These are phyloP conservation scores for Thalassia testudinum DNA, from an alignment of 116 monocot species.

Conservation along the genomic window DNA sequence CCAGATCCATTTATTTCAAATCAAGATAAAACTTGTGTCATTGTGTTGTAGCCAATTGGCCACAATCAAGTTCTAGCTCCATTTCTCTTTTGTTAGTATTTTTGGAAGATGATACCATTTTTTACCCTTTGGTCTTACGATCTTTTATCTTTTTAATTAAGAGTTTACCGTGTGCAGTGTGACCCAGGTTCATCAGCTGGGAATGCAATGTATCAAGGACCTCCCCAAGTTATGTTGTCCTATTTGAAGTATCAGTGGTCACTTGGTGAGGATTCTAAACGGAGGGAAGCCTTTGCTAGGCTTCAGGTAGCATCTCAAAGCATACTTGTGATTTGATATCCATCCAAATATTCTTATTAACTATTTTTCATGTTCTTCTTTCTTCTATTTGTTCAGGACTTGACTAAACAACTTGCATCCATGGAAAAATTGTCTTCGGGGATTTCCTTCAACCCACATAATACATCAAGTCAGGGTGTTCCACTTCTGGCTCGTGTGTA, in stretches of 20 bases:
- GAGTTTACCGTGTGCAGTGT: constrained; percentile 27
- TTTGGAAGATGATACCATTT: too few relatives aligned
- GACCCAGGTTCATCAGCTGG: constrained; percentile 64
- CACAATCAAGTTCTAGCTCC: too few relatives aligned
- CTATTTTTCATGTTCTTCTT: neutral
- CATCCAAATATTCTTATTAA: constrained; percentile 1
- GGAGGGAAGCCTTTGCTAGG: constrained; percentile 65
- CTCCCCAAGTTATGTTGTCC: constrained; percentile 70
- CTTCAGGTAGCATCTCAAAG: constrained; percentile 40
- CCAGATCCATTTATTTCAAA: too few relatives aligned
- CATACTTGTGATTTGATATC: too few relatives aligned
- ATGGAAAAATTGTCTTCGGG: constrained; percentile 24
- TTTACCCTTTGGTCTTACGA: neutral
- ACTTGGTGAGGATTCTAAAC: constrained; percentile 75
- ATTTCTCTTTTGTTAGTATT: too few relatives aligned
- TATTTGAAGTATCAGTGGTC: constrained; percentile 98
- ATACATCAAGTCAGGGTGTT: constrained; percentile 12
- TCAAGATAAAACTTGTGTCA: too few relatives aligned
- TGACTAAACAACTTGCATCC: constrained; percentile 52
- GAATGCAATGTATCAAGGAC: constrained; percentile 36
- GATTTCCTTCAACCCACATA: constrained; percentile 12
- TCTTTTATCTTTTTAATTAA: neutral
- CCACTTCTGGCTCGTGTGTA: constrained; percentile 92
- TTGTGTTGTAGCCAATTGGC: too few relatives aligned
- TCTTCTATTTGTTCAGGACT: constrained; percentile 29